Percentiles rank a stretch among this genome's conserved stretches.
Evolutionary conservation across 2,329 filamentous ascomycete genomes (phyloP).

Genomic region (Leptographium flavum): DNA sequence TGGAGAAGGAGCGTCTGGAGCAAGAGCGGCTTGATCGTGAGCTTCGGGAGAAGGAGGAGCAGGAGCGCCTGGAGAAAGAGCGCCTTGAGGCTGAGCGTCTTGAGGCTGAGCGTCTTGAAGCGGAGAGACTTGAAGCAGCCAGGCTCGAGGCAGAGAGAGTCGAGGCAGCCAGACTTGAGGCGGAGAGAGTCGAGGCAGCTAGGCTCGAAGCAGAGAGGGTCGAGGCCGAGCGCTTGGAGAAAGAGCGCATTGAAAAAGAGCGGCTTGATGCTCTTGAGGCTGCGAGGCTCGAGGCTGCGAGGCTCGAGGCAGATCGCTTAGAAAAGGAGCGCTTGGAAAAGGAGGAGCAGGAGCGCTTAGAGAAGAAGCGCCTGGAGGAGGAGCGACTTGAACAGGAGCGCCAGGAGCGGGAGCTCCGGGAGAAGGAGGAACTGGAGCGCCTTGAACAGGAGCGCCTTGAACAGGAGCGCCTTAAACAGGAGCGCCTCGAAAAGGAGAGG

Average conservation of each 20-base stretch:
- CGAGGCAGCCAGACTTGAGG: too few species aligned
- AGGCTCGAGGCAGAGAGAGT: too few species aligned
- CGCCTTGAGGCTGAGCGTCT: background rate
- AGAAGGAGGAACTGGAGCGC: background rate
- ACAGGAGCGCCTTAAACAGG: background rate
- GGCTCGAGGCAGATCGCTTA: too few species aligned
- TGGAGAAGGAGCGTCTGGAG: background rate
- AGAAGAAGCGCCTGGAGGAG: background rate
- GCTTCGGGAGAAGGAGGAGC: background rate
- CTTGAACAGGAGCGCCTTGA: background rate
- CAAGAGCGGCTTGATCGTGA: background rate
- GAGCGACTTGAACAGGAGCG: background rate
- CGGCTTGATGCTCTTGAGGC: too few species aligned
- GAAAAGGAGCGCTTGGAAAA: background rate
- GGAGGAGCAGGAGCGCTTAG: background rate
- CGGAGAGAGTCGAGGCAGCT: too few species aligned
- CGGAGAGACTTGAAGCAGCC: background rate
- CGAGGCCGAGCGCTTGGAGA: background rate
- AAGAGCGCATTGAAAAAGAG: background rate
- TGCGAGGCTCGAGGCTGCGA: background rate
- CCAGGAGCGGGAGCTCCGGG: background rate
- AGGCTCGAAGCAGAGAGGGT: too few species aligned
- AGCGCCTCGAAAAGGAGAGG: background rate
- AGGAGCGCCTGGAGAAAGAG: background rate
- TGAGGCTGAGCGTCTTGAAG: background rate